Evolutionary conservation across 805 yeast species (phyloP), one percentile per base, ranked within the genome.

Genomic region (Hanseniaspora jakobsenii): DNA sequence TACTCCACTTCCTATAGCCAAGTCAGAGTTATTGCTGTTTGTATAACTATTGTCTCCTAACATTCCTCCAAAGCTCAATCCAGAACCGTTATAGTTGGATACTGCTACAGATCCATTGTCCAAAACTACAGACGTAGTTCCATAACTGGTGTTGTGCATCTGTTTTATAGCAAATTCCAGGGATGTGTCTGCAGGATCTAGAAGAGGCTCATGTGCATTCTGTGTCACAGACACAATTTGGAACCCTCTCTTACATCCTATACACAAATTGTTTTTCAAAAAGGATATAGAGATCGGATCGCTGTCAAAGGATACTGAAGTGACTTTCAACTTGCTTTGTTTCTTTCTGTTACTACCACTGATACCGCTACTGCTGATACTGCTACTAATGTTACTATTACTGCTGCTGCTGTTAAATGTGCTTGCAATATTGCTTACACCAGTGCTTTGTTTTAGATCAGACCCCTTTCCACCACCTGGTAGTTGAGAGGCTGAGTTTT

Each of bases 101-200:
- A 38, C 34, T 2, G 45, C 14, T 7, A 41, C 19, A 12, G 38
- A 34, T 2, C 45, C 45, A 28, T 41, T 41, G n/a, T 41, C 45
- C 28, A 41, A 22, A 7, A 41, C 45, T 3, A 41, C 28, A 9
- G 45, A 28, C 22, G 38, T 41, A 28, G 45, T 41, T 14, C 45
- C 45, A 5, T 32, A 32, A 49, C 45, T 38, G 17, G 32, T 41
- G 29, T 41, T 41, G 35, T 41, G 37, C 75, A 82, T 47, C 77
- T 83, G 64, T 38, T 54, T 56, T 22, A 60, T 42, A 12, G 91
- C 96, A 66, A 91, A 91, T 56, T 91, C 98, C 44, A 91, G 69
- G 16, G 96, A 85, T 0, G 97, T 93, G 57, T 91, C 98, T 0
- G 97, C 98, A n/a, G 95, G 95, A 64, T 91, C 97, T 54, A 91